A percentile compares a stretch with the other conserved stretches of the same genome.
phyloP scores from a whole-genome alignment of 331 rosid species.

The Dryas integrifolia region DNA sequence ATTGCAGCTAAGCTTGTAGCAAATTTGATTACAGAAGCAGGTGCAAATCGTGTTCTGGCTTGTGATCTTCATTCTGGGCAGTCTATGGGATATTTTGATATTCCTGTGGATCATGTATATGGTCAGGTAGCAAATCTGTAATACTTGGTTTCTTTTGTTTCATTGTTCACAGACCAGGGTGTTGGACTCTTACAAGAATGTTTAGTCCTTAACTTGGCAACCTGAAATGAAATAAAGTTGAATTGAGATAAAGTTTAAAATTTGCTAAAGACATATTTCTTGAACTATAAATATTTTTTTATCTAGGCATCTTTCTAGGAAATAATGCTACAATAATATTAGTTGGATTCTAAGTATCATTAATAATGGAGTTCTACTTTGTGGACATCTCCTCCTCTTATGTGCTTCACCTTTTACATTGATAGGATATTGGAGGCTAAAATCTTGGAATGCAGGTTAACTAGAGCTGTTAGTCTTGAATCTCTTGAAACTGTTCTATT shows the following conservation, averaged over 20 bases:
- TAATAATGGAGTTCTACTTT: neutral
- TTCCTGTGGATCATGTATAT: slow-evolving; percentile 96
- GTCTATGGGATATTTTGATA: slow-evolving; percentile 97
- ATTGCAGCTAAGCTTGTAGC: slow-evolving; percentile 99
- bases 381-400: neutral
- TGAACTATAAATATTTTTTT: neutral
- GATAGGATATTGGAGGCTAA: too few species aligned
- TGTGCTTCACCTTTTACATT: neutral
- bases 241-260: slow-evolving; percentile 4
- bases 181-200: slow-evolving; percentile 14
- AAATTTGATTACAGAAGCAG: slow-evolving; percentile 97
- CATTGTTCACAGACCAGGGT: neutral
- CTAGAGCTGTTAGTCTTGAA: too few species aligned
- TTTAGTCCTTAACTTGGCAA: neutral
- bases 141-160: neutral
- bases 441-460: too few species aligned
- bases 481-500: too few species aligned
- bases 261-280: neutral
- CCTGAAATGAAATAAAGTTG: neutral
- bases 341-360: neutral
- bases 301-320: neutral
- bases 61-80: slow-evolving; percentile 99
- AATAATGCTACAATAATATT: neutral
- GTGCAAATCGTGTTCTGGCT: slow-evolving; percentile 98
- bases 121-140: slow-evolving; percentile 66